A percentile compares a stretch with the other conserved stretches of the same genome.
These are phyloP conservation scores for Vicia faba DNA, from an alignment of 306 rosid species.

Conservation along the genomic window DNA sequence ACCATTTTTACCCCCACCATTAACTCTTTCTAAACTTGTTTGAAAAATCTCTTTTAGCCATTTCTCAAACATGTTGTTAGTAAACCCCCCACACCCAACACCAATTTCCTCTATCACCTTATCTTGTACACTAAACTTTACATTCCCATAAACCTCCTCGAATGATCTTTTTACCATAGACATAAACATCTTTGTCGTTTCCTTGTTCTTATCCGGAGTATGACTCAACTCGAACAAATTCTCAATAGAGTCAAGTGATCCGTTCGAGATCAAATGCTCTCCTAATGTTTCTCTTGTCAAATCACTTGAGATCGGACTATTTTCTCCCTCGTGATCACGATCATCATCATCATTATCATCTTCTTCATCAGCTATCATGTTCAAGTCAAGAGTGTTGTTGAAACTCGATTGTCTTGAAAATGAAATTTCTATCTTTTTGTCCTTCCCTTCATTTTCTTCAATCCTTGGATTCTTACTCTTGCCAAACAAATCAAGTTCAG, in stretches of 20 bases:
- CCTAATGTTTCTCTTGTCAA: slow-evolving; percentile 55
- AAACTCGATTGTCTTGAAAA: slow-evolving; percentile 74
- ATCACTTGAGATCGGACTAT: slow-evolving; percentile 68
- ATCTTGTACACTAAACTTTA: slow-evolving; percentile 69
- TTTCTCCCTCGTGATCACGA: slow-evolving; percentile 46
- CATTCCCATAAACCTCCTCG: slow-evolving; percentile 57
- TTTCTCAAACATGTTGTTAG: slow-evolving; percentile 85
- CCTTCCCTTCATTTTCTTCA: slow-evolving; percentile 48
- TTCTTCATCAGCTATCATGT: slow-evolving; percentile 70
- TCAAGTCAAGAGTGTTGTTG: slow-evolving; percentile 72
- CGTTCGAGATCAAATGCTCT: slow-evolving; percentile 46
- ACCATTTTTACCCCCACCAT: slow-evolving; percentile 65
- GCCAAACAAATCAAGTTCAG: slow-evolving; percentile 60
- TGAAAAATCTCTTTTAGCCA: slow-evolving; percentile 85
- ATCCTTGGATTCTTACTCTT: slow-evolving; percentile 56
- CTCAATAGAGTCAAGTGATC: slow-evolving; percentile 52
- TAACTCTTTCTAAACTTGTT: slow-evolving; percentile 59
- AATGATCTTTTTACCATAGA: slow-evolving; percentile 57
- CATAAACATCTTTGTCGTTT: slow-evolving; percentile 52
- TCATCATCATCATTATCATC: slow-evolving; percentile 48
- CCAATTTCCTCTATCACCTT: slow-evolving; percentile 69
- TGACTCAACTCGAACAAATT: slow-evolving; percentile 56
- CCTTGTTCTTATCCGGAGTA: slow-evolving; percentile 51
- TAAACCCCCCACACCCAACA: slow-evolving; percentile 64
- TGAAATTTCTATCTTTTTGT: slow-evolving; percentile 46